Evolutionary conservation across 2,329 filamentous ascomycete species (phyloP), one percentile per base, ranked within the genome.

Genomic region (Hymenotorrendiella dingleyae): DNA sequence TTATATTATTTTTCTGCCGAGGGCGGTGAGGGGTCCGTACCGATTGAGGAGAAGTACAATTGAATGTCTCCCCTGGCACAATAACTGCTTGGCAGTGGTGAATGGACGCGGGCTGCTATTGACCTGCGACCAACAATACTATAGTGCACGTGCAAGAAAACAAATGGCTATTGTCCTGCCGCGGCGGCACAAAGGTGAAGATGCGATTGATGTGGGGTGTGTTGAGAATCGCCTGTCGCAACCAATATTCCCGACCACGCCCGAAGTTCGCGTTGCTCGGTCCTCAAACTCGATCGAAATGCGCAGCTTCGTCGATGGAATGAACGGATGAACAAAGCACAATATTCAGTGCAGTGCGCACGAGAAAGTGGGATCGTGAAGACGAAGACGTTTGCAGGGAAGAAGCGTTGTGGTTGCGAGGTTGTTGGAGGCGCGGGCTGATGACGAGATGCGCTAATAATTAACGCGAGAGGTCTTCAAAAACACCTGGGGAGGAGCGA

Each of bases 41-140:
- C 76, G 71, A 74, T 77, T 76, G 77, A 78, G 85, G 88, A 94
- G 89, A 94, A 86, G 73, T 88, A 94, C 89, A 94, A 95, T 66
- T 83, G 68, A 95, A 95, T 94, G 89, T 89, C 84, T 94, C 89
- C 86, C 88, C 87, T 72, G n/a, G n/a, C n/a, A 73, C 72, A 70
- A 67, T 65, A 63, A 66, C 67, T 70, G 68, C 65, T 56, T 58
- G 56, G 57, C 56, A 39, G 47, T 36, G 40, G 40, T 52, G 20
- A 20, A 40, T 30, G 47, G 23, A 22, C 35, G 21, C 29, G 27
- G 14, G 28, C 21, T 40, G 14, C 16, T n/a, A 28, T 24, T 40
- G 32, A 54, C 52, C 52, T 48, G 48, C 42, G 46, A 45, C 46
- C 50, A 46, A 45, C 32, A 43, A 52, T 40, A 48, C 48, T 52